Evolutionary conservation across 345 rosid species (phyloP), one percentile per base, ranked within the genome.

Genomic region (Eucalyptus melliodora): DNA sequence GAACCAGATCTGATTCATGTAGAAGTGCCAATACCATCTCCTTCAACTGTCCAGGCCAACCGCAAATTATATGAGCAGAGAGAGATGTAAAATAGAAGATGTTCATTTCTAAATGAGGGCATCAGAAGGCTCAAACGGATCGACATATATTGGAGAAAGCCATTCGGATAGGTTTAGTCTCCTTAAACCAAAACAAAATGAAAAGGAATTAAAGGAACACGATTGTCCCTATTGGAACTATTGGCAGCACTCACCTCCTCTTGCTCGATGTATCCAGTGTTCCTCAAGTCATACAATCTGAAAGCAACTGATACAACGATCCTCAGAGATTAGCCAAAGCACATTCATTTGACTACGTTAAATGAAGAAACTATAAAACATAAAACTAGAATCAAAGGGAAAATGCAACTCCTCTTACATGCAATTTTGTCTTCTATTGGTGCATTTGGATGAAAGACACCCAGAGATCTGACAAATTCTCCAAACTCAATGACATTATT

Each of bases 21-120:
- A 97, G 94, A 87, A 97, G 96, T 21, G 98, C 99, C 90, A 95
- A 34, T n/a, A 97, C 99, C 99, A 97, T 97, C 93, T 94, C 97
- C 93, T 93, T 97, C 92, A 97, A 91, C 99, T 97, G 91, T 85
- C 23, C 88, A 40, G 44, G 50, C 27, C 62, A 47, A 47, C 31
- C 49, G 11, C n/a, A 49, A 17, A 50, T n/a, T 67, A 26, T 1
- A 81, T 16, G 16, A 53, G 53, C 23, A 50, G 30, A 16, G 40
- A 16, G 30, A 26, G 16, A 42, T 60, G 86, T 59, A 16, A 27
- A 19, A 24, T 65, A 56, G 51, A 40, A 21, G 40, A 30, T 77
- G 23, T 2, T 77, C 27, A 77, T 77, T 37, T 77, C 47, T 37
- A 77, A 37, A 9, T 37, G 47, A 42, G 27, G 47, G 27, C 47